These are phyloP conservation scores for Lagerstroemia speciosa DNA, from an alignment of 345 rosid genomes.

Conservation along the genomic window DNA sequence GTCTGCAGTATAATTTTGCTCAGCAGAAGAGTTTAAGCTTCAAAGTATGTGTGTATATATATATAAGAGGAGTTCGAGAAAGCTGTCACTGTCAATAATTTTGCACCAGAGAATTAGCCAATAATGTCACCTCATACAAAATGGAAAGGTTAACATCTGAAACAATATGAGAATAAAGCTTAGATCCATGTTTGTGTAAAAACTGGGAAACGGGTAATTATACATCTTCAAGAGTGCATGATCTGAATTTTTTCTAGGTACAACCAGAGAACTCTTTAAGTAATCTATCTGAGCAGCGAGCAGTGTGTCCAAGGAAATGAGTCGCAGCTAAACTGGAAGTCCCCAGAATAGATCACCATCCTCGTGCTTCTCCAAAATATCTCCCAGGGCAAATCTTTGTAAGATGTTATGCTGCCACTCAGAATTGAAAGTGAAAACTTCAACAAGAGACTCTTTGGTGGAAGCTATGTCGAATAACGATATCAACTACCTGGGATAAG, in stretches of 20 bases:
- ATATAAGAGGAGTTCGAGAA: too few species aligned
- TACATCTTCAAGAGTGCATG: not conserved
- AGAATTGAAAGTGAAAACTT: not conserved
- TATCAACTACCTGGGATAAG: not conserved
- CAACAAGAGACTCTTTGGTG: not conserved
- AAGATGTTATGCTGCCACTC: not conserved
- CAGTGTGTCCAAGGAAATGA: not conserved
- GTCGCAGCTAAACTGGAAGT: not conserved
- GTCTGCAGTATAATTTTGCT: too few species aligned
- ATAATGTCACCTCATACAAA: too few species aligned
- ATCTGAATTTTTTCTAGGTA: not conserved
- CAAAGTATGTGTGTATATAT: too few species aligned
- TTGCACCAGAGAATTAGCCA: too few species aligned
- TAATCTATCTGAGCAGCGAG: not conserved
- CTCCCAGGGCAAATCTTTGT: not conserved
- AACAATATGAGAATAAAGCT: not conserved
- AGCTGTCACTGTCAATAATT: too few species aligned
- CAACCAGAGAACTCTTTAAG: not conserved
- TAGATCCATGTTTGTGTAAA: not conserved
- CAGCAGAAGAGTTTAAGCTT: too few species aligned
- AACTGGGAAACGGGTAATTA: not conserved
- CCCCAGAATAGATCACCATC: too few species aligned
- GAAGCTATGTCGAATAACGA: not conserved
- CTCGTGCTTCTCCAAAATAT: not conserved
- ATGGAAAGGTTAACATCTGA: not conserved